Evolutionary conservation across 352 stramenopile genomes (phyloP).

Genomic region (Albugo laibachii): DNA sequence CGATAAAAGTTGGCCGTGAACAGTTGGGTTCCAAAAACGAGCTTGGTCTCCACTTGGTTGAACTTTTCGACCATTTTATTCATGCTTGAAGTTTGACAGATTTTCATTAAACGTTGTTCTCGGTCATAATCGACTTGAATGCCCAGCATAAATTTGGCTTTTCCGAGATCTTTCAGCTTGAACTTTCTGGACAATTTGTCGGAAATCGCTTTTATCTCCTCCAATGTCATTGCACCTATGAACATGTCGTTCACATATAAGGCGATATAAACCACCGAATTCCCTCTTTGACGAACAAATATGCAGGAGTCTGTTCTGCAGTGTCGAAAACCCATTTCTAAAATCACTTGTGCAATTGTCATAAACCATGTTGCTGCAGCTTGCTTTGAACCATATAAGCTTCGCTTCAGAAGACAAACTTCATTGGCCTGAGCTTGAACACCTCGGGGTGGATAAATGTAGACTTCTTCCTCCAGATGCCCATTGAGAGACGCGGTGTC

Average conservation of each 20-base stretch:
- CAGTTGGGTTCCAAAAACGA: neutral
- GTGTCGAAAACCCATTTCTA: too few species aligned
- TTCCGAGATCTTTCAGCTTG: slow-evolving; percentile 6
- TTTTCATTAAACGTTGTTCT: neutral
- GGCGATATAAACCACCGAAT: slow-evolving; percentile 4
- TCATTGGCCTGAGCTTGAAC: too few species aligned
- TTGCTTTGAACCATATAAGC: slow-evolving; percentile 11
- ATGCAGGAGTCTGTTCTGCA: slow-evolving; percentile 2
- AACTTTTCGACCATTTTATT: slow-evolving; percentile 5
- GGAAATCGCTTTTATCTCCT: neutral
- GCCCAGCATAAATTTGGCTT: slow-evolving; percentile 9
- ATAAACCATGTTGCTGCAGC: slow-evolving; percentile 11
- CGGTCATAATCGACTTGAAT: slow-evolving; percentile 11
- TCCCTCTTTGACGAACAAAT: slow-evolving; percentile 3
- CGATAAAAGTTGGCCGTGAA: neutral
- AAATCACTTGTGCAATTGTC: too few species aligned
- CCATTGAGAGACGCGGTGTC: slow-evolving; percentile 7
- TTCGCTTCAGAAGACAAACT: slow-evolving; percentile 1
- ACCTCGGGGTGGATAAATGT: too few species aligned
- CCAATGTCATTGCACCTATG: slow-evolving; percentile 1
- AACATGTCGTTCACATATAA: slow-evolving; percentile 10
- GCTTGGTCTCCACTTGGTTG: slow-evolving; percentile 4
- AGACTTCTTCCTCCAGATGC: too few species aligned
- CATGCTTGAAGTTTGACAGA: slow-evolving; percentile 1
- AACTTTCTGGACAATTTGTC: neutral